phyloP scores from a whole-genome alignment of 495 filamentous ascomycete species.

The Evernia prunastri region DNA sequence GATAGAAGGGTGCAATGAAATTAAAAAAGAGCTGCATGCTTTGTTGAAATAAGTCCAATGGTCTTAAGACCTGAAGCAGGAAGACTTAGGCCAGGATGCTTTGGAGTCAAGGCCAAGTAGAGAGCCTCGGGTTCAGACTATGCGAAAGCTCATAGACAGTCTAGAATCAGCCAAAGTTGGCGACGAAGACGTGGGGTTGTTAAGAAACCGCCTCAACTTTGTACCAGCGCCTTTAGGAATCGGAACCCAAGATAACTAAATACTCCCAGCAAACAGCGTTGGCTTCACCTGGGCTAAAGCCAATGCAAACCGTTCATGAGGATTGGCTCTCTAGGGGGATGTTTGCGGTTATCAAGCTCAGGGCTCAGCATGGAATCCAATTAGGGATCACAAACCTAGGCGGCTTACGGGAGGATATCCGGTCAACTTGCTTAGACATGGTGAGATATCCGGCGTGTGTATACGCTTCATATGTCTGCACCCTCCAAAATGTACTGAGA shows the following conservation, averaged over 20 bases:
- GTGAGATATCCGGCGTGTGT: too few species aligned
- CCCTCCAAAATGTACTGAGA: too few species aligned
- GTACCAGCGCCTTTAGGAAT: too few species aligned
- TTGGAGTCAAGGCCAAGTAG: background rate
- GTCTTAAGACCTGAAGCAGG: background rate
- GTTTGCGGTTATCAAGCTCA: too few species aligned
- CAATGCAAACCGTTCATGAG: background rate
- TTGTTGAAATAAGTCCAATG: background rate
- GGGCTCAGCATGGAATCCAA: background rate
- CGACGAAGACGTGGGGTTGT: background rate
- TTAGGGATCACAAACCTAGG: too few species aligned
- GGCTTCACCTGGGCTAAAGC: background rate
- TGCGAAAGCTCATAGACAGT: slow-evolving; percentile 1
- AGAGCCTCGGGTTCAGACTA: background rate
- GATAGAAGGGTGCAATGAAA: background rate
- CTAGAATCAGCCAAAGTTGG: slow-evolving; percentile 4
- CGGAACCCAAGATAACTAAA: too few species aligned
- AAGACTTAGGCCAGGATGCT: background rate
- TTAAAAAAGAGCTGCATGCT: slow-evolving; percentile 1
- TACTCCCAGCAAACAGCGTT: too few species aligned
- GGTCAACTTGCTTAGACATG: too few species aligned
- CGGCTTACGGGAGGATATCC: too few species aligned
- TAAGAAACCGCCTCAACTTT: too few species aligned
- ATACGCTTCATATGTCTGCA: too few species aligned
- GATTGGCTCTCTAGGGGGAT: too few species aligned